A percentile compares a stretch with the other conserved stretches of the same genome.
phyloP scores from a whole-genome alignment of 1,139 yeast genomes.

The Blastobotrys buckinghamii region DNA sequence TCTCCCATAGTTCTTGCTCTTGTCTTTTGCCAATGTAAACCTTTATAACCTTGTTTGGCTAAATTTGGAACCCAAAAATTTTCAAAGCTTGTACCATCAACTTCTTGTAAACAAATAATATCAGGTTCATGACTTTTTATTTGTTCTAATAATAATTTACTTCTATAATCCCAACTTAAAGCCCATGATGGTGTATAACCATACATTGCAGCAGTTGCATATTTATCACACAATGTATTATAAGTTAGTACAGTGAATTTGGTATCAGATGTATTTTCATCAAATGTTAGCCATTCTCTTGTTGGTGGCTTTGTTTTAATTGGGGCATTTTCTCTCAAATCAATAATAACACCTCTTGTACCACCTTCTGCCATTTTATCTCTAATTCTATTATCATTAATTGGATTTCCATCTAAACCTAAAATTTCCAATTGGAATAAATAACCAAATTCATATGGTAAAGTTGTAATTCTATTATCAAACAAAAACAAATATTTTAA shows the following conservation, averaged over 20 bases:
- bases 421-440: conserved; percentile 77
- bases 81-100: conserved; percentile 79
- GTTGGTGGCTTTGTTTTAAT: conserved; percentile 58
- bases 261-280: conserved; percentile 6
- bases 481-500: conserved; percentile 79
- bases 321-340: conserved; percentile 79
- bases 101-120: conserved; percentile 89
- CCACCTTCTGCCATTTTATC: conserved; percentile 75
- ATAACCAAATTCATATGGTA: conserved; percentile 85
- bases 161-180: conserved; percentile 87
- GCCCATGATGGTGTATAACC: conserved; percentile 98
- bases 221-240: conserved; percentile 91
- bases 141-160: conserved; percentile 67
- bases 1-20: conserved; percentile 87
- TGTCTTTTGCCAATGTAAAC: conserved; percentile 78
- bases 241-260: conserved; percentile 75
- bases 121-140: conserved; percentile 62
- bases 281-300: conserved; percentile 71
- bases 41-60: conserved; percentile 69
- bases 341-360: conserved; percentile 71
- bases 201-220: conserved; percentile 88
- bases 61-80: conserved; percentile 81
- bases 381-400: conserved; percentile 53
- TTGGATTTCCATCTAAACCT: conserved; percentile 91
- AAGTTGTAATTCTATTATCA: conserved; percentile 69